Base-by-base conservation (phyloP, 306 rosid species). In the Cucumis cinereus region DNA sequence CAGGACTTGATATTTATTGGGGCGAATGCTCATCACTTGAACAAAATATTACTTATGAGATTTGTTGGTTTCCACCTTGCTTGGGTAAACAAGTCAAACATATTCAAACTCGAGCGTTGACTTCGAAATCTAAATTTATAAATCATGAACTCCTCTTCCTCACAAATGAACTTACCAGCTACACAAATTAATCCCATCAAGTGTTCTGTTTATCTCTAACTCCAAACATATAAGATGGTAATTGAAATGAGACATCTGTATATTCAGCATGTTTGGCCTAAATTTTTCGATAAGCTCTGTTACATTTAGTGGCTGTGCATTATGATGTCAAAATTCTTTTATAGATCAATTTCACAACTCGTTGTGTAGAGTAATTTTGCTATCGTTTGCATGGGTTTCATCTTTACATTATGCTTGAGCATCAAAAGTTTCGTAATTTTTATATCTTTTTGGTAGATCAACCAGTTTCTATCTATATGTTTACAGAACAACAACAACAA, bases 401-500 rank as follows among this genome's bases (percentile, higher is more conserved):
- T 24, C 23, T 26, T 70, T 70, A 70, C 33, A 15, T 45, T 22
- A 22, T 41, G 73, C 54, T 41, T 69, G 57, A 17, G 59, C 41
- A 49, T 70, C 38, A 47, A 70, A 70, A 26, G 7, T 45, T 68
- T 10, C 47, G 35, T 30, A 30, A 70, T 22, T 71, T 71, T 49
- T 24, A 23, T 40, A 15, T 7, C 17, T 71, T 61, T 71, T 69
- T 45, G 75, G 58, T 47, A 71, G 59, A 45, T 49, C 30, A 16
- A 9, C 57, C 75, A 49, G 10, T 71, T 26, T 49, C 52, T 71
- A 26, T 47, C 10, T 22, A 49, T 71, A 47, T 73, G 20, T 76
- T 64, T 66, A 87, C 84, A 94, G 97, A 92, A 68, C 88, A 90
- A 78, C 93, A 85, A 77, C 87, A 86, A 54, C 85, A 90, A 78